phyloP scores from a whole-genome alignment of 306 rosid species.

The Dalbergia oliveri region DNA sequence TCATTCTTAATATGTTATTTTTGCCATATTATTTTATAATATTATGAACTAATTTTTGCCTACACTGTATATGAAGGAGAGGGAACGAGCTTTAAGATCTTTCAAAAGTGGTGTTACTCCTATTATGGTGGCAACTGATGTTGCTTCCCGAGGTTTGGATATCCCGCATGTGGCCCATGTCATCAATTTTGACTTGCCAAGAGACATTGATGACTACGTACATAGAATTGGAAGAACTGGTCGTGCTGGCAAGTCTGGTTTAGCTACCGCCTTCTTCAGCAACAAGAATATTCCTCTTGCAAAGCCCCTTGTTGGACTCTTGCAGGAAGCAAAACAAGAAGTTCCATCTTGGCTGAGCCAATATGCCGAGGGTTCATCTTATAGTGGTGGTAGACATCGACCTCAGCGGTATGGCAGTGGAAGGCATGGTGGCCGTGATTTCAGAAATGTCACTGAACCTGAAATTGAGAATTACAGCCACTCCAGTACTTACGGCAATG shows the following conservation, averaged over 20 bases:
- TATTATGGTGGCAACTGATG: conserved; percentile 84
- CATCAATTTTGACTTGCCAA: conserved; percentile 79
- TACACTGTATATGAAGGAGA: conserved; percentile 57
- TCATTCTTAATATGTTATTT: neutral
- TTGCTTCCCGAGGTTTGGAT: conserved; percentile 84
- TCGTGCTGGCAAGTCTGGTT: conserved; percentile 82
- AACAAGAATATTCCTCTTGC: conserved; percentile 67
- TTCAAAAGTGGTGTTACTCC: conserved; percentile 75
- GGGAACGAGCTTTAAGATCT: conserved; percentile 77
- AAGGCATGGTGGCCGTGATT: conserved; percentile 75
- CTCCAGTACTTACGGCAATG: conserved; percentile 44
- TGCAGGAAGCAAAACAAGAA: conserved; percentile 79
- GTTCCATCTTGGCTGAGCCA: conserved; percentile 74
- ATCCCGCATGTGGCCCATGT: conserved; percentile 84
- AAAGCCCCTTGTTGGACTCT: conserved; percentile 61
- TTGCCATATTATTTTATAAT: neutral
- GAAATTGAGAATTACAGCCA: conserved; percentile 40
- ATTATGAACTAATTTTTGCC: neutral
- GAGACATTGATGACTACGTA: conserved; percentile 78
- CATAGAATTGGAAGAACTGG: conserved; percentile 91
- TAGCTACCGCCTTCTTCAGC: conserved; percentile 85
- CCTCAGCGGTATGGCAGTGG: conserved; percentile 56
- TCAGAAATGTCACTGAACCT: conserved; percentile 44
- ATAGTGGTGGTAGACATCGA: conserved; percentile 43
- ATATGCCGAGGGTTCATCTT: conserved; percentile 53